Conservation (phyloP, 1,284 basidiomycete genomes). For the Marasmius fiardii region DNA sequence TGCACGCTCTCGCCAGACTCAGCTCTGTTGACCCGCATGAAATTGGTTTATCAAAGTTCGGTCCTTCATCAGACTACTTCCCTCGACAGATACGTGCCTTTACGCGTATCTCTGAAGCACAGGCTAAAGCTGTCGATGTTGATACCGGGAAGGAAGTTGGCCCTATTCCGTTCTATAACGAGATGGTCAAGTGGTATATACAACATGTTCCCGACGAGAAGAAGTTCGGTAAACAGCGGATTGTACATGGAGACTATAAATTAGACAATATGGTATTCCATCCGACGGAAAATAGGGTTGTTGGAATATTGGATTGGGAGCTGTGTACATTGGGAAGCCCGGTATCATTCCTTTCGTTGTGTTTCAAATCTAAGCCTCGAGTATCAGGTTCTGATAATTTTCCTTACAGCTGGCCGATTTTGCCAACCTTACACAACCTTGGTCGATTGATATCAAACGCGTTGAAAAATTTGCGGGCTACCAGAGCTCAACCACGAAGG, state of each 20-base stretch:
- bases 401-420: slow-evolving; percentile 79
- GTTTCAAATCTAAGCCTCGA: background rate
- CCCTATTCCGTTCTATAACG: slow-evolving; percentile 69
- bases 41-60: slow-evolving; percentile 78
- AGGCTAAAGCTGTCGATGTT: slow-evolving; percentile 62
- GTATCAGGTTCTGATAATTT: slow-evolving; percentile 1
- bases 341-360: slow-evolving; percentile 33
- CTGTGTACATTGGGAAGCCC: slow-evolving; percentile 89
- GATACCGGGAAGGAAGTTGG: slow-evolving; percentile 60
- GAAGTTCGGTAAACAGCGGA: slow-evolving; percentile 60
- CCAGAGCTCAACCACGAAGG: slow-evolving; percentile 21
- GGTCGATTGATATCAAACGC: slow-evolving; percentile 59
- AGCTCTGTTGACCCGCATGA: slow-evolving; percentile 67
- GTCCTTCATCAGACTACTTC: slow-evolving; percentile 80
- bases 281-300: slow-evolving; percentile 86
- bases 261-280: slow-evolving; percentile 96
- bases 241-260: slow-evolving; percentile 97
- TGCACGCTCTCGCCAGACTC: slow-evolving; percentile 72
- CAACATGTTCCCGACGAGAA: slow-evolving; percentile 71
- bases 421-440: slow-evolving; percentile 86
- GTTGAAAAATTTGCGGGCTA: background rate
- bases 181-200: slow-evolving; percentile 78
- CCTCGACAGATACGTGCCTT: slow-evolving; percentile 90
- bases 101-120: slow-evolving; percentile 68
- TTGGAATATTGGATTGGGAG: slow-evolving; percentile 97